A percentile compares a stretch with the other conserved stretches of the same genome.
phyloP scores from a whole-genome alignment of 2,329 filamentous ascomycete species.

The Colletotrichum sp. region DNA sequence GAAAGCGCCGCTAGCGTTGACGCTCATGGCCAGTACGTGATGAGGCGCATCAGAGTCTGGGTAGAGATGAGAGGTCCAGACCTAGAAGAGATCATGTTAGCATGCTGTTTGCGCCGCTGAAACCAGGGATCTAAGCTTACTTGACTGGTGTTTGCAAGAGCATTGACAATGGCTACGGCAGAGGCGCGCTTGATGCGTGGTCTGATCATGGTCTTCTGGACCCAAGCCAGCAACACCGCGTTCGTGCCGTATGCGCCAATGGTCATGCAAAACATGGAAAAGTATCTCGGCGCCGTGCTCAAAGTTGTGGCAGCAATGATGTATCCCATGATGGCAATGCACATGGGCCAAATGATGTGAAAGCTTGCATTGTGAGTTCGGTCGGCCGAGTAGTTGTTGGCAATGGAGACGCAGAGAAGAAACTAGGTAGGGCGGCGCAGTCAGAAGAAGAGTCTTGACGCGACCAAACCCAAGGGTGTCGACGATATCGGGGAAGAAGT shows the following conservation, averaged over 20 bases:
- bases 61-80: neutral
- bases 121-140: neutral
- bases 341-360: neutral
- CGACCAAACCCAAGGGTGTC: slow-evolving; percentile 61
- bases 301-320: neutral
- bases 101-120: neutral
- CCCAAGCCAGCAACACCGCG: neutral
- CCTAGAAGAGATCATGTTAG: neutral
- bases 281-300: neutral
- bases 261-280: neutral
- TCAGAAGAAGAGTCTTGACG: slow-evolving; percentile 60
- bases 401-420: neutral
- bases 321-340: neutral
- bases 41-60: neutral
- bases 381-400: neutral
- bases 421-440: slow-evolving; percentile 40
- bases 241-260: neutral
- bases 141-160: neutral
- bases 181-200: neutral
- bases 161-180: neutral
- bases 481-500: slow-evolving; percentile 69
- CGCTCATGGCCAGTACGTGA: neutral
- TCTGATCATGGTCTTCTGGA: neutral
- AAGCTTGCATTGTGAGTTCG: neutral
- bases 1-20: neutral